Evolutionary conservation across 2,329 filamentous ascomycete genomes (phyloP).

Genomic region (Aquanectria penicillioides): DNA sequence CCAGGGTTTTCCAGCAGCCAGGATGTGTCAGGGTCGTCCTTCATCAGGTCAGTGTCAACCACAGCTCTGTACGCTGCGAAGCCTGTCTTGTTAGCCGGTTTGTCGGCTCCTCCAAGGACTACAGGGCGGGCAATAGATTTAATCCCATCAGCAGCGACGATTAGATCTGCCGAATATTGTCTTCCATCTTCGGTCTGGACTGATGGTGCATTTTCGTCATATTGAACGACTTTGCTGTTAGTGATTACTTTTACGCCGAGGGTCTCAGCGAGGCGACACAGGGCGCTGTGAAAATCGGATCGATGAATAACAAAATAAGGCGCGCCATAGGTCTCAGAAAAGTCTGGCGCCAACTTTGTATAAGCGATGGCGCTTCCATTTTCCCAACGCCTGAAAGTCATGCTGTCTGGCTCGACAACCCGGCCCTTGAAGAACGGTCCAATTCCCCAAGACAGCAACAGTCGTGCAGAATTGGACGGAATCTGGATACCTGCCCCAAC

Average conservation of each 20-base stretch:
- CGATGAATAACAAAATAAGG: slow-evolving; percentile 49
- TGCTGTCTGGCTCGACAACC: slow-evolving; percentile 36
- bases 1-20: slow-evolving; percentile 52
- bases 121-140: slow-evolving; percentile 14
- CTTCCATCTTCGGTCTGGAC: slow-evolving; percentile 37
- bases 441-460: slow-evolving; percentile 47
- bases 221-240: slow-evolving; percentile 37
- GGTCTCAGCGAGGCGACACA: slow-evolving; percentile 38
- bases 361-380: slow-evolving; percentile 41
- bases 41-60: slow-evolving; percentile 50
- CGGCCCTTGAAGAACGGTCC: slow-evolving; percentile 20
- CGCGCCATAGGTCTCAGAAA: slow-evolving; percentile 41
- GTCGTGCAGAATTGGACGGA: slow-evolving; percentile 44
- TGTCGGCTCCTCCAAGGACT: neutral
- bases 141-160: slow-evolving; percentile 50
- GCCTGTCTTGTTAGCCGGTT: slow-evolving; percentile 39
- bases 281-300: slow-evolving; percentile 48
- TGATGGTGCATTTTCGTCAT: slow-evolving; percentile 33
- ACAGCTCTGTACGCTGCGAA: slow-evolving; percentile 55
- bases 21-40: slow-evolving; percentile 45
- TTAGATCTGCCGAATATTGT: slow-evolving; percentile 41
- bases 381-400: slow-evolving; percentile 44
- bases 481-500: slow-evolving; percentile 46
- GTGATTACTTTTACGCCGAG: slow-evolving; percentile 41
- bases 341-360: slow-evolving; percentile 42